Base-by-base conservation (phyloP, 768 basidiomycete genomes). In the Boletellus sp. region DNA sequence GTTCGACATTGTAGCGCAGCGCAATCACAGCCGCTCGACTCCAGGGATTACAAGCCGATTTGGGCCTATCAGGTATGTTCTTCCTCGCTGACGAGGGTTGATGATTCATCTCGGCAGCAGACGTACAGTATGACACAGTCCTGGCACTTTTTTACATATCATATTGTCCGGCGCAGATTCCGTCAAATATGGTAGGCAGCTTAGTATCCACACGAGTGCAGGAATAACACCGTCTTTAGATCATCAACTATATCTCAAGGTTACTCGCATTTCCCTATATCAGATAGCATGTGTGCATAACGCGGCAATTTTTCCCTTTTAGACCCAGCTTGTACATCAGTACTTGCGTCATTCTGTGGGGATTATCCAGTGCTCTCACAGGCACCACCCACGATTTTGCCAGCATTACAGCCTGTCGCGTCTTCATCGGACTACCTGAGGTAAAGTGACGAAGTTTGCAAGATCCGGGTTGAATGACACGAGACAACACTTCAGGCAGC, bases 281-380 rank as follows among this genome's bases (percentile, higher is more conserved):
- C 31, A 11, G 4, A 20, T 16, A 23, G 19, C 24, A 17, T n/a
- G 23, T 1, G 9, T 6, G 15, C 17, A 3, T 22, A 13, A 15
- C 31, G 12, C 36, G 16, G 23, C 3, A 33, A 45, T 6, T 11
- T 12, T n/a, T 7, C 23, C 26, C 15, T 20, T 53, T 20, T 47
- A 84, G 83, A 42, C 85, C 85, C 1, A 80, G 81, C 0, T 62
- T 76, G 44, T 85, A 83, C 59, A 84, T 87, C 6, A 79, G 82
- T 6, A 54, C 59, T 23, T 85, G 83, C 53, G 79, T 83, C 13
- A 68, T 80, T 23, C 50, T 78, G 4, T 87, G 85, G 84, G 84
- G 85, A 1, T 51, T 84, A 24, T 81, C 79, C 3, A 84, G 82
- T 42, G 70, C 77, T 8, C 66, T 84, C 40, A 86, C 83, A 23